A percentile compares a stretch with the other conserved stretches of the same genome.
phyloP scores from a whole-genome alignment of 1,284 basidiomycete genomes.

The Nidula niveotomentosa region DNA sequence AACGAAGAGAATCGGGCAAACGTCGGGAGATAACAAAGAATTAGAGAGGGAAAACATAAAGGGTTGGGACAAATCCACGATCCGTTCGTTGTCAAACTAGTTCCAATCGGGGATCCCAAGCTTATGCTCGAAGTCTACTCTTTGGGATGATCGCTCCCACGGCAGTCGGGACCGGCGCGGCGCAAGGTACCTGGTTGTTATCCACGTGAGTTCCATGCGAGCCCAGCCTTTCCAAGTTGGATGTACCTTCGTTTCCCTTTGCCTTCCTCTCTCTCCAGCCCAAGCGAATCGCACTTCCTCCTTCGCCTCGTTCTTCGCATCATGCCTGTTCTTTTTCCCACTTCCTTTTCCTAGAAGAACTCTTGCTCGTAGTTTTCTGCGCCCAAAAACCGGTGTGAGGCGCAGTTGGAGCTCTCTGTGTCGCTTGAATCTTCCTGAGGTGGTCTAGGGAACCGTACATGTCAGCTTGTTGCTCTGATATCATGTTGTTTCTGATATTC shows the following conservation, averaged over 20 bases:
- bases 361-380: not conserved
- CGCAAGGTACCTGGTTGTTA: conserved; percentile 14
- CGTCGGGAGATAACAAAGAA: not conserved
- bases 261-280: not conserved
- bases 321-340: not conserved
- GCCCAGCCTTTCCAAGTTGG: not conserved
- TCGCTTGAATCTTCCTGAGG: not conserved
- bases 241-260: not conserved
- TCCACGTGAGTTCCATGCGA: conserved; percentile 9
- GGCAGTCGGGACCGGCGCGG: conserved; percentile 12
- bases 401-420: not conserved
- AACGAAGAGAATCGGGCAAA: not conserved
- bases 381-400: not conserved
- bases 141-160: not conserved
- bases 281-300: not conserved
- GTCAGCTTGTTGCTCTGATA: not conserved
- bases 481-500: not conserved
- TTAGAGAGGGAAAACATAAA: not conserved
- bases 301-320: not conserved
- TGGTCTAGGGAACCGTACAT: not conserved
- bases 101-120: not conserved
- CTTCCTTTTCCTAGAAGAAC: not conserved
- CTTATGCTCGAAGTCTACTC: not conserved
- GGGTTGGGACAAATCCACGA: not conserved
- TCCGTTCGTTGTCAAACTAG: not conserved